These are phyloP conservation scores for Plasmodium malariae DNA, from an alignment of 169 alveolate genomes.

Conservation along the genomic window DNA sequence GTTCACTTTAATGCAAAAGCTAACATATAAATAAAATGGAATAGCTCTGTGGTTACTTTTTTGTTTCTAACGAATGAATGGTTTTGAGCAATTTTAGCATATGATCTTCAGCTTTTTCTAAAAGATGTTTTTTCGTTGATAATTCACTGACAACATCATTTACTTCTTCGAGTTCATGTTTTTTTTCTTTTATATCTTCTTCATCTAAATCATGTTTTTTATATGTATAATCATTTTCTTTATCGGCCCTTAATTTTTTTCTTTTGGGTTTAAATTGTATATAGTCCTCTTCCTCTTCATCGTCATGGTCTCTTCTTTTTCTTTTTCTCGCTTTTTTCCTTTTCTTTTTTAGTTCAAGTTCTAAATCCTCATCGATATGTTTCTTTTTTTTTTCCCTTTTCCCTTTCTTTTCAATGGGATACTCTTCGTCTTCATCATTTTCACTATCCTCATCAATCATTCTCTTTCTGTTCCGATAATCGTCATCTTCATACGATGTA, in stretches of 20 bases:
- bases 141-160: constrained; percentile 28
- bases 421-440: not conserved
- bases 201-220: not conserved
- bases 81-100: constrained; percentile 14
- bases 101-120: constrained; percentile 33
- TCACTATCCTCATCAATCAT: not conserved
- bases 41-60: not conserved
- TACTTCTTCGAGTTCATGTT: constrained; percentile 30
- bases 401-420: not conserved
- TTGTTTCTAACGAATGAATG: constrained; percentile 33
- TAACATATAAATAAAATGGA: no score
- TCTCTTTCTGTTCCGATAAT: not conserved
- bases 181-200: constrained; percentile 15
- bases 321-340: not conserved
- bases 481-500: not conserved
- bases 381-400: not conserved
- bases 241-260: not conserved
- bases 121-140: constrained; percentile 21
- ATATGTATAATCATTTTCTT: not conserved
- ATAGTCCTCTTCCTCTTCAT: not conserved
- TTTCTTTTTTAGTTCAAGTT: no score
- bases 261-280: not conserved
- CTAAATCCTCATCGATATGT: not conserved
- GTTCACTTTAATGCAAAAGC: no score
- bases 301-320: not conserved